Base-by-base conservation (phyloP, 176 grass and related monocot species). In the Metroxylon sagu region DNA sequence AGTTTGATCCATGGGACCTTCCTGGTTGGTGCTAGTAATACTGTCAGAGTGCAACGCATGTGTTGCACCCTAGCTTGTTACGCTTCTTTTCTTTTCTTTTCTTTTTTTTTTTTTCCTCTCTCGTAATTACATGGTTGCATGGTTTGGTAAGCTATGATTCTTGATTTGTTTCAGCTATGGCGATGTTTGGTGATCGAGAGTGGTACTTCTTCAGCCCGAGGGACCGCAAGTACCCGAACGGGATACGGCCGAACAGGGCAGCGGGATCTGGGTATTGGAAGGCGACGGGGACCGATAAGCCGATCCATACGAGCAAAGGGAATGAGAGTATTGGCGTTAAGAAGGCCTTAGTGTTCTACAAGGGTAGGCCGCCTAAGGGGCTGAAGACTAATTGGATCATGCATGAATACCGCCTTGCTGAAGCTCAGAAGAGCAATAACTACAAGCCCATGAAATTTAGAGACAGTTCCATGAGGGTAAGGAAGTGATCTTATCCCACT, bases 171-270 rank as follows among this genome's bases (percentile, higher is more conserved):
- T 43, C 56, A 59, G 57, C 57, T 15, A 29, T 16, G 15, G 57
- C 57, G 4, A 18, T 17, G 12, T 59, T 59, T 16, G 57, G 57
- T 5, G 57, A 59, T 17, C 57, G 57, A 29, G 57, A 59, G 26
- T 59, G 57, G 57, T 59, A 59, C 26, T 59, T 59, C 26, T 59
- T 59, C 16, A 59, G 26, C 26, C 57, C 57, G 25, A 28, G 57
- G 15, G 57, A 59, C 56, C 57, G 57, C 14, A 59, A 59, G 57
- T 59, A 59, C 25, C 57, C 57, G 14, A 62, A 62, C n/a, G 59
- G 59, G 0, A 12, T 48, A 1, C 59, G 59, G 29, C 59, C 59
- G 0, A 62, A 62, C 30, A 17, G 59, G 59, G 17, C 59, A 30
- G 59, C 59, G 5, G 30, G 5, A n/a, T 62, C 59, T 6, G 59